Evolutionary conservation across 345 rosid genomes (phyloP), one percentile per base, ranked within the genome.

Genomic region (Rhizophora apiculata): DNA sequence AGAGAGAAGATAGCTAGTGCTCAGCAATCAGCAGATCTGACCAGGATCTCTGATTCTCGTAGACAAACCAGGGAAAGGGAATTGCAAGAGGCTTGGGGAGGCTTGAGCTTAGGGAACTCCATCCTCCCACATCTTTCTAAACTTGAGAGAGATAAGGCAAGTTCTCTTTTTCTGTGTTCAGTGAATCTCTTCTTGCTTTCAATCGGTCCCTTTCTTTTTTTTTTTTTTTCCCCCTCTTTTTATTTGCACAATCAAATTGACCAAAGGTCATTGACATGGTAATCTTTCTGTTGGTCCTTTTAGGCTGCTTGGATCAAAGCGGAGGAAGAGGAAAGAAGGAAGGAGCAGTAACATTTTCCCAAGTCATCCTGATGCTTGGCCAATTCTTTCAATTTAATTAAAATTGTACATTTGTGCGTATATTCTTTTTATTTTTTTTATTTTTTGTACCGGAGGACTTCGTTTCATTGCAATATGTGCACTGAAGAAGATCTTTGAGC

Each of bases 301-400:
- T 74, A 95, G 96, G 96, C 89, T 69, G 91, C 91, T 51, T 90
- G 97, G 99, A 87, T 81, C 59, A 85, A 86, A 73, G 97, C 96
- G 57, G 96, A 95, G 74, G 93, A 90, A 71, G 94, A 92, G 68
- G 96, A 87, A 76, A 84, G 80, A 67, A 88, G 64, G 78, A 51
- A 58, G 67, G 62, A 60, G 21, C n/a, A 34, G 36, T 72, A 13
- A 60, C 52, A 49, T 9, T 22, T 13, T 30, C 49, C 29, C n/a
- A 60, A 15, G 63, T 18, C 13, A 37, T 19, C 53, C 19, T 31
- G 10, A 16, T 1, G 15, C 37, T 16, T 2, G 30, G 30, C 55
- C 32, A 43, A 53, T 54, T 34, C 48, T 60, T 39, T 27, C 39
- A 34, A 20, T 70, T 22, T 56, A 69, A 32, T 60, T 57, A 20